Percentiles rank a stretch among this genome's conserved stretches.
phyloP scores from a whole-genome alignment of 2,329 filamentous ascomycete genomes.

The Aspergillus hortae region DNA sequence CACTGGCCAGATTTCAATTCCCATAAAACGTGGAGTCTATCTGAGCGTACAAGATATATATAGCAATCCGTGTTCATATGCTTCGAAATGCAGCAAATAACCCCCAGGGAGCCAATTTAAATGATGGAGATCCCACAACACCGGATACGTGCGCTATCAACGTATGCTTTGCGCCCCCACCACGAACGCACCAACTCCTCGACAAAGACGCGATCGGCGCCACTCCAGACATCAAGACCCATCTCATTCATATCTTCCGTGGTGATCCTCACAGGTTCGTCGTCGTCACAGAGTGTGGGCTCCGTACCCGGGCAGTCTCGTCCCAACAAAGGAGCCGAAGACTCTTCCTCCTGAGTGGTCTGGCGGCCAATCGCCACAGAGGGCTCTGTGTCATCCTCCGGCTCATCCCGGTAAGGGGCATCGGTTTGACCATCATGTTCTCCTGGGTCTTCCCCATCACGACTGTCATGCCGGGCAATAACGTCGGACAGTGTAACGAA shows the following conservation, averaged over 20 bases:
- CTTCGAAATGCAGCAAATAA: neutral
- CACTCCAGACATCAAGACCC: slow-evolving; percentile 50
- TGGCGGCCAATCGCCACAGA: slow-evolving; percentile 22
- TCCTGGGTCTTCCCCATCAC: slow-evolving; percentile 15
- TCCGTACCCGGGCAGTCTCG: neutral
- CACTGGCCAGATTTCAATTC: too few relatives aligned
- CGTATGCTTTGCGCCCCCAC: slow-evolving; percentile 43
- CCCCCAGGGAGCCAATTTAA: slow-evolving; percentile 12
- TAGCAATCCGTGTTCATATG: neutral
- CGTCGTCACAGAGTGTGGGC: slow-evolving; percentile 3
- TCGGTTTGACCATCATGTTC: slow-evolving; percentile 17
- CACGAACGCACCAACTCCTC: slow-evolving; percentile 44
- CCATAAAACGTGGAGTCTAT: neutral
- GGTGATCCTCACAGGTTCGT: slow-evolving; percentile 35
- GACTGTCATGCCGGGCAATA: slow-evolving; percentile 38
- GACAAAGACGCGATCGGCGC: slow-evolving; percentile 44
- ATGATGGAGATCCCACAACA: slow-evolving; percentile 48
- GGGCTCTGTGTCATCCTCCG: slow-evolving; percentile 19
- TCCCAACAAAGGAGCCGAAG: slow-evolving; percentile 22
- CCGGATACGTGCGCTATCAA: slow-evolving; percentile 42
- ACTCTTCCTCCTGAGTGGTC: slow-evolving; percentile 26
- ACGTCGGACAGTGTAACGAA: slow-evolving; percentile 44
- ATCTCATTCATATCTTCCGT: slow-evolving; percentile 46
- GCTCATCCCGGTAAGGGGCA: slow-evolving; percentile 21
- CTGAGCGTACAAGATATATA: neutral